Evolutionary conservation across 73 alveolate species (phyloP).

Genomic region (Paramecium caudatum): DNA sequence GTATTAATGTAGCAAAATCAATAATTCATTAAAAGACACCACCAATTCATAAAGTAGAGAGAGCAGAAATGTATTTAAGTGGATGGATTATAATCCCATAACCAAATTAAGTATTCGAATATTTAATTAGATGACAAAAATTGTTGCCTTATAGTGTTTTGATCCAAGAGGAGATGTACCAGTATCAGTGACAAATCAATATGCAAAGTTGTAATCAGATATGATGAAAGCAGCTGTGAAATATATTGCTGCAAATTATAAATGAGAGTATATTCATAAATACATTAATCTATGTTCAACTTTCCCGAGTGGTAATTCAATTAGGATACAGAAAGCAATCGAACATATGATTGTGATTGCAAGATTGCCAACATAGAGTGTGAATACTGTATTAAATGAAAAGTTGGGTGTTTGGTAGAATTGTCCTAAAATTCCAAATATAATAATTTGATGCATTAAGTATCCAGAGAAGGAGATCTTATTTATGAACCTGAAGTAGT

Average conservation of each 20-base stretch:
- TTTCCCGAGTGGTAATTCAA: slow-evolving; percentile 18
- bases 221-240: slow-evolving; percentile 56
- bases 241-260: slow-evolving; percentile 43
- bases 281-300: slow-evolving; percentile 14
- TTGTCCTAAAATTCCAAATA: neutral
- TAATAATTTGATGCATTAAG: neutral
- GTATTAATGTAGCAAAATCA: slow-evolving; percentile 14
- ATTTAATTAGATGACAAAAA: slow-evolving; percentile 30
- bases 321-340: neutral
- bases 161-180: slow-evolving; percentile 69
- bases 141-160: slow-evolving; percentile 6
- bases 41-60: slow-evolving; percentile 38
- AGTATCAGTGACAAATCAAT: slow-evolving; percentile 31
- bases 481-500: neutral
- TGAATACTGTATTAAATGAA: neutral
- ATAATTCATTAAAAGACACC: slow-evolving; percentile 39
- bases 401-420: slow-evolving; percentile 34
- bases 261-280: neutral
- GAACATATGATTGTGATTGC: neutral
- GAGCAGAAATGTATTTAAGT: slow-evolving; percentile 63
- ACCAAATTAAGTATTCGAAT: neutral
- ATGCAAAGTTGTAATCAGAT: slow-evolving; percentile 63
- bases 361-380: neutral
- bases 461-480: slow-evolving; percentile 47
- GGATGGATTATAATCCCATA: slow-evolving; percentile 61